Base-by-base conservation (phyloP, 768 basidiomycete species). In the Tricholoma flavovirens region DNA sequence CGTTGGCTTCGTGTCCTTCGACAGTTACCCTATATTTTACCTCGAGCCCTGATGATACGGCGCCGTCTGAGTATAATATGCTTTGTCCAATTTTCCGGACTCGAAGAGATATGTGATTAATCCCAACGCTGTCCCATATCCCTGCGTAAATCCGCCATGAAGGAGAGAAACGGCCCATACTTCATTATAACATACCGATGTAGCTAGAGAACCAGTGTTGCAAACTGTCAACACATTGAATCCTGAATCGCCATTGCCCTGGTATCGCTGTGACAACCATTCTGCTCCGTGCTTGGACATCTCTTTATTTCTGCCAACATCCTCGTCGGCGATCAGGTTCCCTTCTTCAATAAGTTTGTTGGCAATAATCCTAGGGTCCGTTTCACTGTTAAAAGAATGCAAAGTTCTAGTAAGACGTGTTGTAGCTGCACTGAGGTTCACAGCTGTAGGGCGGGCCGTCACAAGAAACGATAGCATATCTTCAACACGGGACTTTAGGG, bases 191-290 rank as follows among this genome's bases (percentile, higher is more conserved):
- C 86, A 54, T 62, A 93, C 93, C 29, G 93, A 96, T 9, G 94
- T 97, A 1, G 96, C 95, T 60, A 98, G 78, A 21, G 89, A 92
- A 4, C 95, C 95, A n/a, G 95, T 98, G 69, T 98, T 98, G 74
- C 95, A 98, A 10, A 98, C 92, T 14, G 95, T 97, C 69, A 97
- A 74, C 17, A 96, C 82, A 66, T 90, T 93, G 56, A 97, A 69
- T 36, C 74, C 78, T 45, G 74, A 74, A 24, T 73, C 26, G 4
- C 19, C 74, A n/a, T 62, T 59, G 1, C 62, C 71, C 57, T 75
- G 77, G 19, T 79, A 75, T 32, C 73, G 71, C 38, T 82, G 70
- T 35, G 86, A 66, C 35, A 97, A 74, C 95, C 95, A 98, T 32
- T 90, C 85, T 2, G 88, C 93, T 22, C 94, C 94, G 70, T 82